Conservation (phyloP, 192 early-diverging fungal genomes). For the Entomortierella lignicola region DNA sequence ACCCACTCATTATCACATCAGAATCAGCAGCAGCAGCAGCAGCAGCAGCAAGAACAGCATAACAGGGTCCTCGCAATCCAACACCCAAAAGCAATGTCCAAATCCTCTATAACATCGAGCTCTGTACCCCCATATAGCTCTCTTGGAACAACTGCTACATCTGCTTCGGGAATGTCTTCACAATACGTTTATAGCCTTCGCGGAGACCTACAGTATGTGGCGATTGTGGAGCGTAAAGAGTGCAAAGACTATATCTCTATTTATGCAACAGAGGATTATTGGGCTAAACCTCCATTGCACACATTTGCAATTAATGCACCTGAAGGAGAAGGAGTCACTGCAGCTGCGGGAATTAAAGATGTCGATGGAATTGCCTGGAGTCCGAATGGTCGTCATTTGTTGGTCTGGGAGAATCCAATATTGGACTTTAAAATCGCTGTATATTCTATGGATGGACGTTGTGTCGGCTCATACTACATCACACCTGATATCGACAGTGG, state of each 20-base stretch:
- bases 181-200: constrained; percentile 27
- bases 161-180: constrained; percentile 14
- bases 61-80: constrained; percentile 16
- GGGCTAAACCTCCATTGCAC: constrained; percentile 29
- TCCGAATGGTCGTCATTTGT: constrained; percentile 84
- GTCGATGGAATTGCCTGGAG: constrained; percentile 84
- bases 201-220: constrained; percentile 41
- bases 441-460: constrained; percentile 37
- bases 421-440: constrained; percentile 62
- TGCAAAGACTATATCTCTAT: constrained; percentile 42
- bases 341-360: constrained; percentile 71
- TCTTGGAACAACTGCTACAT: constrained; percentile 37
- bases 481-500: background rate
- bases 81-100: constrained; percentile 31
- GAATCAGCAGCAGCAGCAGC: constrained; percentile 10
- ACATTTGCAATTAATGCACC: constrained; percentile 21
- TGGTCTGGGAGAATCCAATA: constrained; percentile 77
- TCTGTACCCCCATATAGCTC: constrained; percentile 44
- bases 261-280: constrained; percentile 42
- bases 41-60: constrained; percentile 4
- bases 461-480: constrained; percentile 20
- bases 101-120: constrained; percentile 24
- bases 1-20: background rate
- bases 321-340: constrained; percentile 8
- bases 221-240: constrained; percentile 43